Evolutionary conservation across 257 asterid species (phyloP).

Genomic region (Solanum paucissectum): DNA sequence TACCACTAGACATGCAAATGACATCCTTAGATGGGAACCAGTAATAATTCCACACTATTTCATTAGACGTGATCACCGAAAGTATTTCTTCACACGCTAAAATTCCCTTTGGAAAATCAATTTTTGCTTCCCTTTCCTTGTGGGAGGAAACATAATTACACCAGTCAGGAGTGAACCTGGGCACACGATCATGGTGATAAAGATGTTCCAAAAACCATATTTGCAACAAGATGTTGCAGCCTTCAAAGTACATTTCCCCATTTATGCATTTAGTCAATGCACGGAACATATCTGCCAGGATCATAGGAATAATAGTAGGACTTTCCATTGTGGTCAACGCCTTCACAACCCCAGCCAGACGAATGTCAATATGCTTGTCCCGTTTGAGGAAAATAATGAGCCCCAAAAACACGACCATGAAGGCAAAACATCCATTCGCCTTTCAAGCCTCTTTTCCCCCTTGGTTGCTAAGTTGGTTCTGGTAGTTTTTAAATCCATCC

Average conservation of each 20-base stretch:
- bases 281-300: too few species aligned
- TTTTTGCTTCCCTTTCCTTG: neutral
- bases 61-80: too few species aligned
- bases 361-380: neutral
- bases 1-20: neutral
- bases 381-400: neutral
- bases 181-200: too few species aligned
- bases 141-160: neutral
- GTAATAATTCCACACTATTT: neutral
- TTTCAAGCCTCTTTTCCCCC: neutral
- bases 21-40: neutral
- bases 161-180: neutral
- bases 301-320: too few species aligned
- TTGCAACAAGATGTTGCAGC: neutral
- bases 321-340: too few species aligned
- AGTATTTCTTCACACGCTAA: neutral
- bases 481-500: neutral
- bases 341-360: neutral
- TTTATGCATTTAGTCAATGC: neutral
- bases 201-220: neutral
- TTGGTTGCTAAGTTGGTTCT: neutral
- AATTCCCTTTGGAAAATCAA: neutral
- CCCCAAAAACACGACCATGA: neutral
- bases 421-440: neutral
- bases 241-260: neutral